Conservation (phyloP, 1,284 basidiomycete species). For the Ceratobasidium theobromae region DNA sequence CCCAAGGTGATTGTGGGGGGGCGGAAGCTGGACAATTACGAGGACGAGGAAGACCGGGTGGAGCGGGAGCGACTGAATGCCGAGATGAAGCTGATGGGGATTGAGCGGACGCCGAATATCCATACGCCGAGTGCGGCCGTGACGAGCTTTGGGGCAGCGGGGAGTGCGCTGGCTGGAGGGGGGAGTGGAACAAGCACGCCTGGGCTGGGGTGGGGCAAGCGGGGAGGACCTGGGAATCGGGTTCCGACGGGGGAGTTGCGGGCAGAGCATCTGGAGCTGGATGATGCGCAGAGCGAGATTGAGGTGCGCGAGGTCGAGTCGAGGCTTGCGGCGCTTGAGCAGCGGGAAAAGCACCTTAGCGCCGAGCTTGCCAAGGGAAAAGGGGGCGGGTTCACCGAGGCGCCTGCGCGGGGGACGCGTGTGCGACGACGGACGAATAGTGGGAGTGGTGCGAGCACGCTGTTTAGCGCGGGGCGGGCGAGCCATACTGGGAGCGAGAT, state of each 20-base stretch:
- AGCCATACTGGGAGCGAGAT: conserved; percentile 24
- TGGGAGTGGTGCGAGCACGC: conserved; percentile 44
- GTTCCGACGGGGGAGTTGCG: conserved; percentile 43
- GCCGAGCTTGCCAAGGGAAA: conserved; percentile 73
- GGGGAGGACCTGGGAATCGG: conserved; percentile 41
- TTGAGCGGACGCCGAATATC: conserved; percentile 48
- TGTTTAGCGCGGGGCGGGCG: conserved; percentile 32
- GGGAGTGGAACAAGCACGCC: neutral
- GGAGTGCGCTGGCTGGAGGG: conserved; percentile 39
- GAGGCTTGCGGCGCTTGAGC: conserved; percentile 69
- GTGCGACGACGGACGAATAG: conserved; percentile 57
- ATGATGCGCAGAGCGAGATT: conserved; percentile 60
- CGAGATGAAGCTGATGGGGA: conserved; percentile 90
- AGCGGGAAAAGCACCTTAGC: conserved; percentile 68
- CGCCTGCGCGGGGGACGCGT: conserved; percentile 49
- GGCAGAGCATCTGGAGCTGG: conserved; percentile 51
- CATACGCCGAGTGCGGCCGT: conserved; percentile 46
- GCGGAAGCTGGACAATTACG: conserved; percentile 74
- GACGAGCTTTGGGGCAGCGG: conserved; percentile 39
- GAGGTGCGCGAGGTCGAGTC: conserved; percentile 75
- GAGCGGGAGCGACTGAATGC: conserved; percentile 84
- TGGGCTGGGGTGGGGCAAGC: conserved; percentile 7
- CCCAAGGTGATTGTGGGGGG: conserved; percentile 41
- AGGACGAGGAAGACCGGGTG: conserved; percentile 84
- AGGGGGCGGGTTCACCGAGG: conserved; percentile 74